Percentiles rank a stretch among this genome's conserved stretches.
Conservation (phyloP, 805 yeast species). For the Candida golubevii region DNA sequence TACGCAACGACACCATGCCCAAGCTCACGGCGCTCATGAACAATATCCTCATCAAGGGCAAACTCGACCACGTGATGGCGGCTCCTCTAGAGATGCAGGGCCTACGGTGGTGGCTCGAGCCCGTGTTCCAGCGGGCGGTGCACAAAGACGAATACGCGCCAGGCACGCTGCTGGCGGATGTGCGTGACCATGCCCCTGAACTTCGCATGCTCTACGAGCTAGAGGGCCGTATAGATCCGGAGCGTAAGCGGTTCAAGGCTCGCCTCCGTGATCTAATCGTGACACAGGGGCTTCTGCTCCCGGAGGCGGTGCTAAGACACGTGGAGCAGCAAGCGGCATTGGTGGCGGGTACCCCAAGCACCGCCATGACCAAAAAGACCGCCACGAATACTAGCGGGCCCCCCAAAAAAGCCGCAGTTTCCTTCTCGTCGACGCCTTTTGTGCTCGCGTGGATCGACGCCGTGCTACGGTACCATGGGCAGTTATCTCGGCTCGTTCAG, state of each 20-base stretch:
- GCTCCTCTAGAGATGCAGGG: conserved; percentile 50
- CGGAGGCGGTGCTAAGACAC: conserved; percentile 18
- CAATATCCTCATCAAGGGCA: conserved; percentile 52
- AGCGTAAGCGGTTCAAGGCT: conserved; percentile 44
- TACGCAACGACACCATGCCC: conserved; percentile 41
- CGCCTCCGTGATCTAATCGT: conserved; percentile 46
- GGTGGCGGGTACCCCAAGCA: conserved; percentile 1
- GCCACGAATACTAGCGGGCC: neutral
- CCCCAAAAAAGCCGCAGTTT: conserved; percentile 5
- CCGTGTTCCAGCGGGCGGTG: conserved; percentile 26
- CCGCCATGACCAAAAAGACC: too few relatives aligned
- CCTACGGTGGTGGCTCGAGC: conserved; percentile 50
- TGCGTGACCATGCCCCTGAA: conserved; percentile 27
- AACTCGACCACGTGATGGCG: conserved; percentile 51
- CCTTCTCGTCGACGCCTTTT: conserved; percentile 37
- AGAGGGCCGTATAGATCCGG: conserved; percentile 50
- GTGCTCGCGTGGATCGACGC: conserved; percentile 69
- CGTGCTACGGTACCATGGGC: conserved; percentile 48
- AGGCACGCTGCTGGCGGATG: neutral
- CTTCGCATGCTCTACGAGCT: conserved; percentile 47
- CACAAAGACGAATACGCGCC: neutral
- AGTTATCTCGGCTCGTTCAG: conserved; percentile 46
- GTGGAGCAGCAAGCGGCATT: conserved; percentile 12
- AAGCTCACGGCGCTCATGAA: conserved; percentile 55
- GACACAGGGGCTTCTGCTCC: conserved; percentile 41